Evolutionary conservation across 352 stramenopile species (phyloP), one percentile per base, ranked within the genome.

Genomic region (Plasmopara muralis): DNA sequence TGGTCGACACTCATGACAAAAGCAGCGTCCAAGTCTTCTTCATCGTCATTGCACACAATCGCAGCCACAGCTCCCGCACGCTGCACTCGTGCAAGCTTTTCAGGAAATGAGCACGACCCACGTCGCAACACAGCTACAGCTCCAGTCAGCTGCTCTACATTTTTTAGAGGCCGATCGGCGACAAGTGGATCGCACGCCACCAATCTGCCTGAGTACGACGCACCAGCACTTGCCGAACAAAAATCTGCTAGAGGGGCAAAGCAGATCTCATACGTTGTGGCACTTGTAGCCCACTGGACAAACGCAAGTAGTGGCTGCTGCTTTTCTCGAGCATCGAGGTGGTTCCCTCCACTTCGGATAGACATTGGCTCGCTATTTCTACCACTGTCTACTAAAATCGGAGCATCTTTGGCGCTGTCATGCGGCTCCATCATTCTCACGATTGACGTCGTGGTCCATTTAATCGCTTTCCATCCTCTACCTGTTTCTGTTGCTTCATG

Each of bases 171-270:
- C 6, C 67, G 50, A 34, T 87, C 47, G 0, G 74, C 76, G 9
- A 72, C 60, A 1, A 86, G 53, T 10, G 79, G 79, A 29, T 85
- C 64, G 18, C 20, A 25, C 20, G 20, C 20, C 20, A 25, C 20
- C 3, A 25, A 25, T 25, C 3, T 25, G 20, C 20, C 72, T 15
- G 75, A 62, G 48, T 76, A 85, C 25, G 74, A 69, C 0, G 67
- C 45, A 15, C 72, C 61, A 50, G 72, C 68, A 0, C 34, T 56
- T 16, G 63, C 67, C 14, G 59, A 46, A 6, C 75, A 78, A 60
- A 90, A 90, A 39, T 90, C 80, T 1, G 77, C 62, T 4, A 90
- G 49, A 14, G 80, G 80, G 9, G 77, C 75, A 43, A 78, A 90
- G 34, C 68, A 70, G 5, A 81, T 43, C 18, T 73, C 53, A 50